phyloP scores from a whole-genome alignment of 2,329 filamentous ascomycete genomes.

The Fusarium odoratissimum region DNA sequence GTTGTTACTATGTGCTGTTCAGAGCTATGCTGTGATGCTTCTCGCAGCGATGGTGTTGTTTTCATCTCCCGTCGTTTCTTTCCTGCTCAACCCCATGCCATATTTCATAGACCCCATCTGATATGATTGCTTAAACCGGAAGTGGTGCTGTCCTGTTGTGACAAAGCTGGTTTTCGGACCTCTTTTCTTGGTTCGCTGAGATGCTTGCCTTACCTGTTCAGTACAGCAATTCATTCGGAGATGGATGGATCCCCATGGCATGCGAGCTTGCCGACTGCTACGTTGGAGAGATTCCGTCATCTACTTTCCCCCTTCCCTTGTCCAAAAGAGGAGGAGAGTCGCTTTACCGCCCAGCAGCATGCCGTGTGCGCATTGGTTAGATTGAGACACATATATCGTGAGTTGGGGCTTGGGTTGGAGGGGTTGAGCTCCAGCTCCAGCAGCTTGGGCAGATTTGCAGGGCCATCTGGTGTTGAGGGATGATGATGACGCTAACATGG shows the following conservation, averaged over 20 bases:
- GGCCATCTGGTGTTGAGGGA: constrained; percentile 37
- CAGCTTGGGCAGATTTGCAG: constrained; percentile 33
- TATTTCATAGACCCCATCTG: constrained; percentile 2
- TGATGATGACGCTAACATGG: constrained; percentile 45
- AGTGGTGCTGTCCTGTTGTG: constrained; percentile 15
- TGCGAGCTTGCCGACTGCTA: constrained; percentile 30
- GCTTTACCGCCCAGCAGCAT: constrained; percentile 22
- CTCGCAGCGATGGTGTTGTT: constrained; percentile 32
- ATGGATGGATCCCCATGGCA: constrained; percentile 19
- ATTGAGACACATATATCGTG: constrained; percentile 13
- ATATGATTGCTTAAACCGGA: constrained; percentile 16
- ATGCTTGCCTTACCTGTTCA: constrained; percentile 20
- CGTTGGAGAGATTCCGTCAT: constrained; percentile 16
- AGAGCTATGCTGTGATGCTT: constrained; percentile 23
- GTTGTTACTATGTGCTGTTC: constrained; percentile 20
- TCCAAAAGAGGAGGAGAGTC: constrained; percentile 9
- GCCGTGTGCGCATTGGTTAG: constrained; percentile 13
- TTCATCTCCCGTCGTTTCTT: constrained; percentile 13
- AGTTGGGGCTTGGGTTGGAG: constrained; percentile 1
- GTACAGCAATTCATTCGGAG: constrained; percentile 2
- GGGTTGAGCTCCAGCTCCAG: constrained; percentile 13
- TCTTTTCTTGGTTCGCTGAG: constrained; percentile 11
- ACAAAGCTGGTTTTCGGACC: constrained; percentile 17
- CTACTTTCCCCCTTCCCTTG: constrained; percentile 1
- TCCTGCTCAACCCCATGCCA: constrained; percentile 15